Evolutionary conservation across 2,329 filamentous ascomycete species (phyloP), one percentile per base, ranked within the genome.

Genomic region (Monilinia fructicola): DNA sequence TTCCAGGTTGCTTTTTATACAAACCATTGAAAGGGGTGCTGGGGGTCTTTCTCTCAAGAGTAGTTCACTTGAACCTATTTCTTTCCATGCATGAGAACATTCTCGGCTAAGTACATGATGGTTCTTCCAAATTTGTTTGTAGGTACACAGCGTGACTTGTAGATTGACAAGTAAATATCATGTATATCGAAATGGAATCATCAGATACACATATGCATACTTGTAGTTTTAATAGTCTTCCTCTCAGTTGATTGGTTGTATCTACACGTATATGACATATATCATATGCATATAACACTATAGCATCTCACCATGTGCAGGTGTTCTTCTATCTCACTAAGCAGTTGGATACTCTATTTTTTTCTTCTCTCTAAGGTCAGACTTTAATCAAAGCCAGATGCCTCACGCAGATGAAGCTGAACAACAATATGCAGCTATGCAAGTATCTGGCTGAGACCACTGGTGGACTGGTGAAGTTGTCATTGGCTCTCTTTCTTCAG

Each of bases 1-100:
- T 46, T 7, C 6, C n/a, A n/a, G n/a, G n/a, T n/a, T 18, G 21
- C 2, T 40, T 14, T 2, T 40, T 12, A 1, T 2, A 11, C 0
- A 11, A 2, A 35, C 31, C n/a, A 1, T 40, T 18, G 21, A 3
- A 4, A 4, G 9, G 23, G n/a, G n/a, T 1, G 21, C 14, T 23
- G 4, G 2, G 4, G 12, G 40, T 18, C 31, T 54, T 40, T 14
- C 38, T 46, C 12, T 14, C 54, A 23, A 16, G 38, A 21, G 16
- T 10, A 18, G 21, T 56, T 26, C n/a, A 21, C 7, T 26, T 42
- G 35, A 56, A 26, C 2, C 31, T 16, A 26, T 1, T 9, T 28
- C 3, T 4, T 18, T 42, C 2, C 54, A 21, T 12, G 16, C 14
- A 16, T 2, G 7, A 16, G 38, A 18, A 2, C 5, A 18, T 44